Evolutionary conservation across 2,329 filamentous ascomycete genomes (phyloP).

Genomic region (Aureobasidium sp.): DNA sequence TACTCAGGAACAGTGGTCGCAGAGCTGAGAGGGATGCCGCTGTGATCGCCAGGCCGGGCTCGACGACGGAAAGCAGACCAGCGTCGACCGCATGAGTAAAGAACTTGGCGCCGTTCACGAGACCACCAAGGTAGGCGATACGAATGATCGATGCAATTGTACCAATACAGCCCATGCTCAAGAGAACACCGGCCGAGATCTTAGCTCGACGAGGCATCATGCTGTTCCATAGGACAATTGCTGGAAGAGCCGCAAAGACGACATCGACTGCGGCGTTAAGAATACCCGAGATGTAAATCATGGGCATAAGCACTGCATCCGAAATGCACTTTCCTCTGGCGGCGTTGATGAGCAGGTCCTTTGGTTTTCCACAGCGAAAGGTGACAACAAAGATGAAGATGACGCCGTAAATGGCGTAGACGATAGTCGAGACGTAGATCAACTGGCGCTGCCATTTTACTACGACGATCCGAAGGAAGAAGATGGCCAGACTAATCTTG

Average conservation of each 20-base stretch:
- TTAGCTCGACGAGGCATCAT: conserved; percentile 14
- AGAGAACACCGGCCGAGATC: conserved; percentile 11
- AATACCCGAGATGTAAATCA: conserved; percentile 14
- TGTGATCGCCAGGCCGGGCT: conserved; percentile 21
- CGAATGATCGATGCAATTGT: conserved; percentile 16
- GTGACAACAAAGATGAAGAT: conserved; percentile 1
- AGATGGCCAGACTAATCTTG: conserved; percentile 17
- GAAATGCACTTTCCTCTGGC: conserved; percentile 13
- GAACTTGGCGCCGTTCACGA: neutral
- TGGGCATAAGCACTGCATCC: neutral
- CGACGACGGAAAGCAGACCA: conserved; percentile 18
- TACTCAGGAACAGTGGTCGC: conserved; percentile 20
- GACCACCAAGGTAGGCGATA: conserved; percentile 13
- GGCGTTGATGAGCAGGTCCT: conserved; percentile 7
- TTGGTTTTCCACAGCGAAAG: conserved; percentile 1
- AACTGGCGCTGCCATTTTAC: conserved; percentile 14
- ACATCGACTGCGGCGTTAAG: conserved; percentile 16
- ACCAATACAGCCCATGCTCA: conserved; percentile 14
- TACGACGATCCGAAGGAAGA: conserved; percentile 17
- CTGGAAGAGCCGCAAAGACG: conserved; percentile 12
- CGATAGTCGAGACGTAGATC: neutral
- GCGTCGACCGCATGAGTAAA: conserved; percentile 15
- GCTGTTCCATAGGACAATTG: conserved; percentile 13
- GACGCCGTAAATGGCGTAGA: neutral
- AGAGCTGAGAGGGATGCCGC: conserved; percentile 21